Evolutionary conservation across 768 basidiomycete genomes (phyloP).

Genomic region (Boletus speciosus): DNA sequence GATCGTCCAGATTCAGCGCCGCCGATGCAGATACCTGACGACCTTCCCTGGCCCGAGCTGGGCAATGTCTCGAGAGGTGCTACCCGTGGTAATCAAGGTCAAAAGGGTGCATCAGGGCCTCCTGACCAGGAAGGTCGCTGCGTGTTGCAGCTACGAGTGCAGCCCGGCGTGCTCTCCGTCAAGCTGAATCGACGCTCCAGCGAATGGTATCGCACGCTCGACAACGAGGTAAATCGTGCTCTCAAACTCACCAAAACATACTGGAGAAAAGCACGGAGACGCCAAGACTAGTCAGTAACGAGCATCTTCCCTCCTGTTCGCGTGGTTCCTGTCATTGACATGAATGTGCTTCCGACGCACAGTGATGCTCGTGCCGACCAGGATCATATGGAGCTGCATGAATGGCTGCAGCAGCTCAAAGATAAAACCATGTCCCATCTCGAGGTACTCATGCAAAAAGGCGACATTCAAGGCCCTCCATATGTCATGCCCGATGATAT

Average conservation of each 20-base stretch:
- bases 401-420: constrained; percentile 84
- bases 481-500: constrained; percentile 78
- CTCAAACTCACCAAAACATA: constrained; percentile 84
- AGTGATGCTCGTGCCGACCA: constrained; percentile 76
- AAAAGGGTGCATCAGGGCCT: constrained; percentile 72
- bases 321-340: constrained; percentile 3
- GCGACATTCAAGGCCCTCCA: constrained; percentile 80
- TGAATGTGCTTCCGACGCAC: not conserved
- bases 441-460: constrained; percentile 83
- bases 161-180: constrained; percentile 78
- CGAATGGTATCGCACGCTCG: constrained; percentile 80
- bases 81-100: constrained; percentile 81
- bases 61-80: constrained; percentile 83
- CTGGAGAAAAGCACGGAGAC: constrained; percentile 77
- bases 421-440: constrained; percentile 88
- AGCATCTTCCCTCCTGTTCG: not conserved
- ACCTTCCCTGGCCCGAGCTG: constrained; percentile 83
- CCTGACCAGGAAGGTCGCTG: constrained; percentile 75
- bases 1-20: constrained; percentile 5
- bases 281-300: constrained; percentile 59
- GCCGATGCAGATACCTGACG: constrained; percentile 52
- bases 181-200: constrained; percentile 70
- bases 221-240: constrained; percentile 74
- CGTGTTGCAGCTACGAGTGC: constrained; percentile 75
- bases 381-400: constrained; percentile 86